phyloP scores from a whole-genome alignment of 2,329 filamentous ascomycete genomes.

The Orbilia quercus region DNA sequence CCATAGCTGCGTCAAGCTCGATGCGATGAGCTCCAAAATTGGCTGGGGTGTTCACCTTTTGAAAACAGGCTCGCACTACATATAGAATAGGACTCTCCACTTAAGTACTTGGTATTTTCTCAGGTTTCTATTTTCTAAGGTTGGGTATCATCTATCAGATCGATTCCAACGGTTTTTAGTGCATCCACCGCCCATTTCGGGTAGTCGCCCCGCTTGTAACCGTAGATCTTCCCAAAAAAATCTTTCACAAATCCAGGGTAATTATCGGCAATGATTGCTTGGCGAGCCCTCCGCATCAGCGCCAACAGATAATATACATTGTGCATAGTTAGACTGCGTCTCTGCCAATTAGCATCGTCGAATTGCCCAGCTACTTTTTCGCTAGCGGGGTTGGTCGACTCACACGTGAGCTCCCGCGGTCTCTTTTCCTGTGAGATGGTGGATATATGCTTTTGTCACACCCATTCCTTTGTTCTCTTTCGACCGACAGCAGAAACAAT shows the following conservation, averaged over 20 bases:
- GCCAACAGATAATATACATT: conserved; percentile 93
- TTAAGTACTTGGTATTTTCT: too few relatives aligned
- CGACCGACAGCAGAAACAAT: conserved; percentile 79
- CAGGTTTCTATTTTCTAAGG: background rate
- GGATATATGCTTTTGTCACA: conserved; percentile 86
- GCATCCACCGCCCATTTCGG: conserved; percentile 88
- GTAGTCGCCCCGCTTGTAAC: conserved; percentile 72
- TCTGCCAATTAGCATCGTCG: conserved; percentile 59
- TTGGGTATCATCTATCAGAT: conserved; percentile 63
- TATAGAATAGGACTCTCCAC: too few relatives aligned
- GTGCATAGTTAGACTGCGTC: conserved; percentile 87
- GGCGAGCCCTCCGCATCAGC: conserved; percentile 79
- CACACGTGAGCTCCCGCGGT: conserved; percentile 83
- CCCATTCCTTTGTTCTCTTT: conserved; percentile 74
- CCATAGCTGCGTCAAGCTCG: conserved; percentile 15
- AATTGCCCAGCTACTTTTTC: background rate
- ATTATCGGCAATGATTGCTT: conserved; percentile 81
- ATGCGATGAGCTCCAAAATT: conserved; percentile 28
- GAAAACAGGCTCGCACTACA: too few relatives aligned
- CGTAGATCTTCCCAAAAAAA: conserved; percentile 82
- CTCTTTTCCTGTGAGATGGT: conserved; percentile 93
- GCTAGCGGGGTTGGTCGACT: conserved; percentile 8
- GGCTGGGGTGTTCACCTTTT: too few relatives aligned
- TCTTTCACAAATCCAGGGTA: conserved; percentile 80
- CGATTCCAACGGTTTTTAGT: conserved; percentile 80